Evolutionary conservation across 495 filamentous ascomycete genomes (phyloP), one percentile per base, ranked within the genome.

Genomic region (Neurospora sp.): DNA sequence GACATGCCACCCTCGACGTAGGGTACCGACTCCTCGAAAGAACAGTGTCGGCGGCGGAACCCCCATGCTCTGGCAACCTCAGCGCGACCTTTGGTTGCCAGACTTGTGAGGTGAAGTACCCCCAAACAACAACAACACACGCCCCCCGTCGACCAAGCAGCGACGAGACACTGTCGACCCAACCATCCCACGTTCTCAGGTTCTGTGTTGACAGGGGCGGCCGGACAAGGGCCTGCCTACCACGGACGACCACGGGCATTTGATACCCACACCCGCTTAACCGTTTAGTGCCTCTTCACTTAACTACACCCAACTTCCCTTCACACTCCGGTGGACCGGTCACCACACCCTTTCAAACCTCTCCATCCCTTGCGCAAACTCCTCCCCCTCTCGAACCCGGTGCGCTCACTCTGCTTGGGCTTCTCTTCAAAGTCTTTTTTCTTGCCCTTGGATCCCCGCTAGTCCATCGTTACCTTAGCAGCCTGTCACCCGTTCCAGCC

Each of bases 171-270:
- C 53, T 35, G 53, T 61, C 75, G 72, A 74, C 70, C 73, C 75
- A 74, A 76, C 44, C 75, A 79, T 80, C 78, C 78, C 78, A 78
- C 77, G 74, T 78, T 80, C 78, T 77, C 78, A 78, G 74, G 73
- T 78, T 80, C 71, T 75, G 53, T 73, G 70, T 73, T 72, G 73
- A 72, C 75, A 44, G 53, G 71, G 76, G 53, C 53, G 53, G 53
- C 53, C 53, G 53, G 27, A 61, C 69, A 75, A 73, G 68, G 74
- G 71, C 45, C 53, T 38, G 41, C 69, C 41, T 53, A 71, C 69
- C 69, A 65, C 68, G 75, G 70, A 69, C 53, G 70, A 59, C 70
- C 37, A 45, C 70, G 70, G 77, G 73, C 74, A 79, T 75, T 76
- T 71, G 70, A 71, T 61, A 79, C 73, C 75, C 71, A 70, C 78